phyloP scores from a whole-genome alignment of 2,329 filamentous ascomycete species.

The Neophaeococcomyces aloes region DNA sequence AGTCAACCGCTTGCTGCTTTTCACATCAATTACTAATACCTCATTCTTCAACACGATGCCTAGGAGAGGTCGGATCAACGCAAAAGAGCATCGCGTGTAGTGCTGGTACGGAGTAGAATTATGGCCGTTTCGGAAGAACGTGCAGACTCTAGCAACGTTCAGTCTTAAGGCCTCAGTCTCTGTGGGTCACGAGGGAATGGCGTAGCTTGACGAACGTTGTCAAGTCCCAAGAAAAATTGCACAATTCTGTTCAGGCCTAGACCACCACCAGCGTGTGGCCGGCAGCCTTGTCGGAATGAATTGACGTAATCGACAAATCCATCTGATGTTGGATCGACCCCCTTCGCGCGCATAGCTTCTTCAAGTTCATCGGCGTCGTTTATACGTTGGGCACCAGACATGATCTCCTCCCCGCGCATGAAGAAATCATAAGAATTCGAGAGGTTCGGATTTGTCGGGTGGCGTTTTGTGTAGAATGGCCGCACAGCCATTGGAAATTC shows the following conservation, averaged over 20 bases:
- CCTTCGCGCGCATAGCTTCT: slow-evolving; percentile 48
- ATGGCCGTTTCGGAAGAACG: no score
- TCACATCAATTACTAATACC: no score
- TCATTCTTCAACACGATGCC: no score
- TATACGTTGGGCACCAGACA: slow-evolving; percentile 57
- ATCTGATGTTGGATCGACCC: slow-evolving; percentile 48
- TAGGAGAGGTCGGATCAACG: no score
- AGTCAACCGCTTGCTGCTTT: no score
- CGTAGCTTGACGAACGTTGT: slow-evolving; percentile 51
- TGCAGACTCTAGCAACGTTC: no score
- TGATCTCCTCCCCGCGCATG: slow-evolving; percentile 60
- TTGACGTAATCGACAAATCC: slow-evolving; percentile 55
- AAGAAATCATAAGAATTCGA: slow-evolving; percentile 62
- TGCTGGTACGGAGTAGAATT: no score
- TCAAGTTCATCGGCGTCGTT: slow-evolving; percentile 50
- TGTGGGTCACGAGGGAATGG: slow-evolving; percentile 55
- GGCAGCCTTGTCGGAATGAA: slow-evolving; percentile 54
- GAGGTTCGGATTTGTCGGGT: slow-evolving; percentile 54
- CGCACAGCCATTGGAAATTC: slow-evolving; percentile 85
- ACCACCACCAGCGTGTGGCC: slow-evolving; percentile 55
- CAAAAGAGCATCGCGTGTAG: no score
- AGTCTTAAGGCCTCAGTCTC: slow-evolving; percentile 37
- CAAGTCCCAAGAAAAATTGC: slow-evolving; percentile 55
- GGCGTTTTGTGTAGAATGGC: slow-evolving; percentile 85
- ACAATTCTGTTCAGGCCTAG: slow-evolving; percentile 57